These are phyloP conservation scores for Metarhizium robertsii DNA, from an alignment of 2,329 filamentous ascomycete genomes.

Conservation along the genomic window DNA sequence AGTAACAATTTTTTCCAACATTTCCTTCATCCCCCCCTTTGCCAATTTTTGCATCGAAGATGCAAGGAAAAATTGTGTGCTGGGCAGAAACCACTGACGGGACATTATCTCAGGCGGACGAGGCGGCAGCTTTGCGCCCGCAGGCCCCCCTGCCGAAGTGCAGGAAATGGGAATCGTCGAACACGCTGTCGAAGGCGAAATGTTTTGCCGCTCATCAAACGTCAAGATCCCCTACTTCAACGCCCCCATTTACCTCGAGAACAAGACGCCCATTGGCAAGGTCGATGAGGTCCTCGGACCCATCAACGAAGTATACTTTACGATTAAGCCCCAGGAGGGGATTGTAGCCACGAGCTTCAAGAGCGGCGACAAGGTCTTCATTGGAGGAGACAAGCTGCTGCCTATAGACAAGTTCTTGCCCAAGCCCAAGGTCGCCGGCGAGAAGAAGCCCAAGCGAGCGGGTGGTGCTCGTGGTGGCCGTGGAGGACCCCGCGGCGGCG, in stretches of 20 bases:
- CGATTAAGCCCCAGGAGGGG: conserved; percentile 92
- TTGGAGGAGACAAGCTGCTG: conserved; percentile 86
- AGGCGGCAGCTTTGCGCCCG: conserved; percentile 11
- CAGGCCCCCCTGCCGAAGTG: conserved; percentile 12
- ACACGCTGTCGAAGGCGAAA: conserved; percentile 93
- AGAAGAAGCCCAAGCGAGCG: conserved; percentile 53
- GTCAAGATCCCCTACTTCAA: conserved; percentile 98
- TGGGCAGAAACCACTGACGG: not conserved
- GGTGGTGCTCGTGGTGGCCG: conserved; percentile 30
- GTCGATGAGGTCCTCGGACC: conserved; percentile 96
- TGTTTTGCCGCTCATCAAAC: conserved; percentile 94
- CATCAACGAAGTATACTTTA: conserved; percentile 97
- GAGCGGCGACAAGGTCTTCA: conserved; percentile 93
- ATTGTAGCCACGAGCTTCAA: conserved; percentile 95
- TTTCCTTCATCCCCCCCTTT: not conserved
- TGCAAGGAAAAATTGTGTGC: not conserved
- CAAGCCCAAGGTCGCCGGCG: conserved; percentile 72
- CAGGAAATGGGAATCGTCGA: conserved; percentile 85
- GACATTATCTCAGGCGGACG: conserved; percentile 8
- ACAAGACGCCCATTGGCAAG: conserved; percentile 94
- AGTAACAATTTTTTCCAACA: not conserved
- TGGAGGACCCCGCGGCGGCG: conserved; percentile 18
- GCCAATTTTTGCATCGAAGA: not conserved
- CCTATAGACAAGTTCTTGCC: conserved; percentile 94
- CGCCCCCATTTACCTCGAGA: conserved; percentile 96